Percentiles rank a stretch among this genome's conserved stretches.
Evolutionary conservation across 2,329 filamentous ascomycete species (phyloP).

Genomic region (Paecilomyces formosus): DNA sequence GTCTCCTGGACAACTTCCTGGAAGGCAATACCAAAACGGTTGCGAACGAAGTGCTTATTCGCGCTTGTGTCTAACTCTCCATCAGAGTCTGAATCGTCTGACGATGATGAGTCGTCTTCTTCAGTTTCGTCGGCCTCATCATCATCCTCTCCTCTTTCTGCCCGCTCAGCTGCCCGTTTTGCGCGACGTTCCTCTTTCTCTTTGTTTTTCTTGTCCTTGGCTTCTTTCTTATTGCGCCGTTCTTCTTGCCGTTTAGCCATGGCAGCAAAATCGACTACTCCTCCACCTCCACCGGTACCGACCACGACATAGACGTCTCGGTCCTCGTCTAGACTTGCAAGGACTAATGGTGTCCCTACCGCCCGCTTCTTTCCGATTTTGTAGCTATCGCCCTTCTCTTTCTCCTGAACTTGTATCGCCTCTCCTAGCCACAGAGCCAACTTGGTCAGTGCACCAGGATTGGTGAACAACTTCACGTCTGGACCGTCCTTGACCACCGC

Average conservation of each 20-base stretch:
- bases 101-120: slow-evolving; percentile 31
- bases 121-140: slow-evolving; percentile 58
- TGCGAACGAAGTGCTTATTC: slow-evolving; percentile 65
- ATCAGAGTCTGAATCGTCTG: slow-evolving; percentile 47
- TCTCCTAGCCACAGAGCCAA: slow-evolving; percentile 91
- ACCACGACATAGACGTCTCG: slow-evolving; percentile 87
- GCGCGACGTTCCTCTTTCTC: slow-evolving; percentile 57
- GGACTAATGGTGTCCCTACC: slow-evolving; percentile 71
- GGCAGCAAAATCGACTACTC: slow-evolving; percentile 58
- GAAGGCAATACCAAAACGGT: slow-evolving; percentile 90
- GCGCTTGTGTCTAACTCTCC: slow-evolving; percentile 47
- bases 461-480: slow-evolving; percentile 83
- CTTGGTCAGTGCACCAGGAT: slow-evolving; percentile 87
- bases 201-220: slow-evolving; percentile 56
- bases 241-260: slow-evolving; percentile 61
- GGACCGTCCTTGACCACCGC: slow-evolving; percentile 93
- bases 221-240: slow-evolving; percentile 56
- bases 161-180: slow-evolving; percentile 47
- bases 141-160: slow-evolving; percentile 47
- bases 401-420: slow-evolving; percentile 82
- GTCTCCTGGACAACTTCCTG: slow-evolving; percentile 92
- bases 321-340: slow-evolving; percentile 81
- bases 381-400: slow-evolving; percentile 66
- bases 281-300: slow-evolving; percentile 80
- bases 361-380: slow-evolving; percentile 32